phyloP scores from a whole-genome alignment of 2,329 filamentous ascomycete genomes.

The Neopestalotiopsis clavispora region DNA sequence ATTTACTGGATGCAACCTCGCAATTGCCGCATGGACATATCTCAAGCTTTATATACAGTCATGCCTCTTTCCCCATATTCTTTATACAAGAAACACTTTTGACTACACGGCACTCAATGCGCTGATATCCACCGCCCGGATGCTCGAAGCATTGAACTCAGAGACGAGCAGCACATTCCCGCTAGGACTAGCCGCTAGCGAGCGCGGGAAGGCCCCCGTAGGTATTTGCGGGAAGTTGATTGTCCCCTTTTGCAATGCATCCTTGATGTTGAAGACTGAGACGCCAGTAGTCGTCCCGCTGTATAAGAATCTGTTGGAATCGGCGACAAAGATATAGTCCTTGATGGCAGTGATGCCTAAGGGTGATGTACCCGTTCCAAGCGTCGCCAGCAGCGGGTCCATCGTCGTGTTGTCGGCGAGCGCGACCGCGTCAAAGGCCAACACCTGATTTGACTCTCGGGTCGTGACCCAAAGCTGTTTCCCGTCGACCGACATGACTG shows the following conservation, averaged over 20 bases:
- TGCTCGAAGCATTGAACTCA: constrained; percentile 4
- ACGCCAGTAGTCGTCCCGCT: constrained; percentile 4
- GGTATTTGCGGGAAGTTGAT: constrained; percentile 14
- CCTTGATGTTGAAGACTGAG: neutral
- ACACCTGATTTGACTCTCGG: constrained; percentile 10
- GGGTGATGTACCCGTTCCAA: constrained; percentile 9
- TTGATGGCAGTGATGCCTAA: constrained; percentile 10
- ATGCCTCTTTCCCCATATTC: too few species aligned
- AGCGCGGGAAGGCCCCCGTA: constrained; percentile 8
- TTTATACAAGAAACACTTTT: neutral
- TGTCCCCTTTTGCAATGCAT: neutral
- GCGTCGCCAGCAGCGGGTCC: constrained; percentile 4
- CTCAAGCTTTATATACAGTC: too few species aligned
- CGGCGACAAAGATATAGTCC: constrained; percentile 9
- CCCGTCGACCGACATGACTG: constrained; percentile 3
- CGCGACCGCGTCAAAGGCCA: constrained; percentile 8
- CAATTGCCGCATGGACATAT: too few species aligned
- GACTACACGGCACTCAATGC: neutral
- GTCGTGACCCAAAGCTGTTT: constrained; percentile 12
- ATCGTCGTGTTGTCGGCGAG: neutral
- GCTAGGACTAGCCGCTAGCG: constrained; percentile 2
- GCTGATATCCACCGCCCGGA: neutral
- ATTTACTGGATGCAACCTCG: too few species aligned
- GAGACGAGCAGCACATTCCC: constrained; percentile 7
- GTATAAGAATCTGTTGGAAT: constrained; percentile 10